Percentiles rank a stretch among this genome's conserved stretches.
Evolutionary conservation across 78 protist genomes (phyloP).

Genomic region (Andalucia godoyi): DNA sequence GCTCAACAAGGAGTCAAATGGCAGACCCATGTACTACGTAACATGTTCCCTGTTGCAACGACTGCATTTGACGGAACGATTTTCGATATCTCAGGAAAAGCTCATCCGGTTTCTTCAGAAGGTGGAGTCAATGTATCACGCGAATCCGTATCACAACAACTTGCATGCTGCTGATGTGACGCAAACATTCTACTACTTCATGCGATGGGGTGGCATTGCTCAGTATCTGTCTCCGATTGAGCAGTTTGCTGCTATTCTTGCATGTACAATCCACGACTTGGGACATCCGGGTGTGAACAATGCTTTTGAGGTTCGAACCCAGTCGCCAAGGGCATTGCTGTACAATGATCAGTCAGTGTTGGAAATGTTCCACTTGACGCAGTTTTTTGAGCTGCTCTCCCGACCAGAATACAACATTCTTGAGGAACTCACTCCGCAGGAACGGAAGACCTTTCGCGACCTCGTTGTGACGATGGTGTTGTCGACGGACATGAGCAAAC

Average conservation of each 20-base stretch:
- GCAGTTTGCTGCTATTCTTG: slow-evolving; percentile 1
- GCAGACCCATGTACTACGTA: too few species aligned
- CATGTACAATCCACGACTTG: slow-evolving; percentile 17
- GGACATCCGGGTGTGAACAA: slow-evolving; percentile 28
- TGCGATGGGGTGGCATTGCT: background rate
- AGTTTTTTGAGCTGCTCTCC: slow-evolving; percentile 5
- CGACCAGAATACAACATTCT: slow-evolving; percentile 11
- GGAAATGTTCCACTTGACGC: slow-evolving; percentile 44
- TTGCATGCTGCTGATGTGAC: slow-evolving; percentile 26
- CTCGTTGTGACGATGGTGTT: background rate
- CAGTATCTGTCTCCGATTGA: background rate
- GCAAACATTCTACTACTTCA: slow-evolving; percentile 10
- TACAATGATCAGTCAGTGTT: slow-evolving; percentile 24
- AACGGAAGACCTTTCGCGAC: slow-evolving; percentile 2
- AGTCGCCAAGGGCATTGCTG: background rate
- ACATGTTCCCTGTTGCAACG: too few species aligned
- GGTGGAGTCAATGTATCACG: slow-evolving; percentile 19
- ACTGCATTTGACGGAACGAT: too few species aligned
- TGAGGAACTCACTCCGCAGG: background rate
- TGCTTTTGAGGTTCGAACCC: background rate
- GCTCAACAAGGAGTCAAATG: background rate
- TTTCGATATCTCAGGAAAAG: background rate
- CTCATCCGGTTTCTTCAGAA: background rate
- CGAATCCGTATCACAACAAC: slow-evolving; percentile 23
- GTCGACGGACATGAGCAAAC: slow-evolving; percentile 27